Conservation (phyloP, 192 early-diverging fungal genomes). For the Phlyctochytrium arcticum region DNA sequence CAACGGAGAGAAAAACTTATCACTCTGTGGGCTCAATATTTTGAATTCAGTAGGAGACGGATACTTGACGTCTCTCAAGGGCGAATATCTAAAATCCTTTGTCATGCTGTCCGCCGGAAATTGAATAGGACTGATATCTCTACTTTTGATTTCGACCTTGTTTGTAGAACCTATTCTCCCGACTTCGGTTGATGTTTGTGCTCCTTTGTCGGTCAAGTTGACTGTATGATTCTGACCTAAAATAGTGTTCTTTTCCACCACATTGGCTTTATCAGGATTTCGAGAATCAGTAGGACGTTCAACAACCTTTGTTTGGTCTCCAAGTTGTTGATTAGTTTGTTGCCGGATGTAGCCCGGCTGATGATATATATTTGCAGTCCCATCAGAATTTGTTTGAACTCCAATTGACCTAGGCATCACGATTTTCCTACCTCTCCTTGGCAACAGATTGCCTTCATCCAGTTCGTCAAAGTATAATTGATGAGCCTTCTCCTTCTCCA, state of each 20-base stretch:
- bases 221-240: neutral
- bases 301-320: neutral
- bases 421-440: neutral
- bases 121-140: neutral
- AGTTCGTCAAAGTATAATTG: constrained; percentile 8
- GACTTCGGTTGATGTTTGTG: neutral
- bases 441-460: neutral
- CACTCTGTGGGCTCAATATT: neutral
- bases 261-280: neutral
- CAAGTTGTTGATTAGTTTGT: neutral
- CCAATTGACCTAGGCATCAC: neutral
- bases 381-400: neutral
- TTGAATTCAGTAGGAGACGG: neutral
- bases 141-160: neutral
- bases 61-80: too few species aligned
- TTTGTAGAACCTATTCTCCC: neutral
- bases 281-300: neutral
- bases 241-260: neutral
- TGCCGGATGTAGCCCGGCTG: neutral
- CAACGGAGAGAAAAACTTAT: too few species aligned
- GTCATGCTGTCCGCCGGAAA: neutral
- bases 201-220: neutral
- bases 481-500: constrained; percentile 10
- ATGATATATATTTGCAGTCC: neutral
- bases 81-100: neutral